Conservation (phyloP, 83 land plant species). For the Larix sibirica region DNA sequence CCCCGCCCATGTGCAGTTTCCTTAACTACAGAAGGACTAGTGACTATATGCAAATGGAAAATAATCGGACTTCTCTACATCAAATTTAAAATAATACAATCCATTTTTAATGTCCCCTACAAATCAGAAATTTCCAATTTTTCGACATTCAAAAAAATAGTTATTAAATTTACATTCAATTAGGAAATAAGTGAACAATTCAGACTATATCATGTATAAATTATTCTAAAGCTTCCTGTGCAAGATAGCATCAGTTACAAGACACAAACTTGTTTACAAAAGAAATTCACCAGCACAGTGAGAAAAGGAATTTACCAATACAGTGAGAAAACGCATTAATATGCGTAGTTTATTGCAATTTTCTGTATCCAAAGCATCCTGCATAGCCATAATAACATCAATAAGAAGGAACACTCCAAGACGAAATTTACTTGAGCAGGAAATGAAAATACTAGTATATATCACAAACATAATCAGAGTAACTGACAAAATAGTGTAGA, state of each 20-base stretch:
- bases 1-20: too few relatives aligned
- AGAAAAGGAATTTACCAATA: slow-evolving; percentile 45
- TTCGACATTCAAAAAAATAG: too few relatives aligned
- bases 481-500: not conserved
- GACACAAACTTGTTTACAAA: too few relatives aligned
- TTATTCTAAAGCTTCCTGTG: too few relatives aligned
- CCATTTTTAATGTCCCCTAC: not conserved
- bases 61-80: not conserved
- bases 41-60: not conserved
- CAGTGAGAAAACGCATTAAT: slow-evolving; percentile 75
- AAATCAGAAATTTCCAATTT: too few relatives aligned
- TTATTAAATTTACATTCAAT: not conserved
- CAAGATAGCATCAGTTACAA: too few relatives aligned
- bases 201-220: too few relatives aligned
- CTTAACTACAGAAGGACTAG: too few relatives aligned
- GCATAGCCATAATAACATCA: slow-evolving; percentile 19
- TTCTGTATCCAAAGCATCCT: slow-evolving; percentile 78
- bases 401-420: not conserved
- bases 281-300: too few relatives aligned
- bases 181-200: not conserved
- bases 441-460: not conserved
- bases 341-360: slow-evolving; percentile 82
- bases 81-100: not conserved
- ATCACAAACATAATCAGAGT: not conserved
- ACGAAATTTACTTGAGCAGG: not conserved